Conservation (phyloP, 495 filamentous ascomycete species). For the Penicillium manginii region DNA sequence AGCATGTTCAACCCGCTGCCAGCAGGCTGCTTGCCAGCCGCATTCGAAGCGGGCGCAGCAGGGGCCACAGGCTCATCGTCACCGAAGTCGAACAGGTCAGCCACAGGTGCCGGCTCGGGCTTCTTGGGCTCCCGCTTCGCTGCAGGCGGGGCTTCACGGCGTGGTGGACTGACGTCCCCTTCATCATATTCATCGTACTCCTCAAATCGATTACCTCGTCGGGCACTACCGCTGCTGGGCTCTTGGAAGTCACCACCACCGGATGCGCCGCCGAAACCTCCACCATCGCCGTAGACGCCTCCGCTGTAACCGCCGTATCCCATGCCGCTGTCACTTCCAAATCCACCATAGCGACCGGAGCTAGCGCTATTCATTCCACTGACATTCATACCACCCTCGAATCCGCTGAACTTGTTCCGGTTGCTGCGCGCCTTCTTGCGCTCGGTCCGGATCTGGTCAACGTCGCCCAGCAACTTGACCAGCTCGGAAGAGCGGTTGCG, state of each 20-base stretch:
- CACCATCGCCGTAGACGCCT: slow-evolving; percentile 79
- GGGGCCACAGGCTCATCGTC: slow-evolving; percentile 67
- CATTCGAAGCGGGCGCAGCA: slow-evolving; percentile 43
- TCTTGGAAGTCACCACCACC: slow-evolving; percentile 65
- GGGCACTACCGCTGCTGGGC: slow-evolving; percentile 45
- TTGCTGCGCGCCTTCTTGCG: slow-evolving; percentile 90
- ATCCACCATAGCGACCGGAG: slow-evolving; percentile 79
- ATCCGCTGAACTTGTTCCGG: slow-evolving; percentile 91
- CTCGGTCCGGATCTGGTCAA: slow-evolving; percentile 89
- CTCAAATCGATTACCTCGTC: slow-evolving; percentile 78
- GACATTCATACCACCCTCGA: slow-evolving; percentile 75
- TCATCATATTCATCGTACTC: slow-evolving; percentile 98
- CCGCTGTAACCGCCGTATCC: slow-evolving; percentile 85
- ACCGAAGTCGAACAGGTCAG: slow-evolving; percentile 81
- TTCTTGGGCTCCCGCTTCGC: slow-evolving; percentile 66
- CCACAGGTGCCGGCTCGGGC: slow-evolving; percentile 60
- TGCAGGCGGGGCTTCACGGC: slow-evolving; percentile 48
- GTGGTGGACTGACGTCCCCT: slow-evolving; percentile 55
- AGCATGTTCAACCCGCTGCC: slow-evolving; percentile 60
- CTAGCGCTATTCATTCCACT: slow-evolving; percentile 60
- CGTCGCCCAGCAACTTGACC: slow-evolving; percentile 88
- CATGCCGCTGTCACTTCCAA: slow-evolving; percentile 73
- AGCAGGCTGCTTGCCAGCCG: slow-evolving; percentile 52
- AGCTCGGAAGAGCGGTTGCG: slow-evolving; percentile 95
- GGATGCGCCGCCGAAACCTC: slow-evolving; percentile 30